Percentiles rank a stretch among this genome's conserved stretches.
Conservation (phyloP, 2,329 filamentous ascomycete species). For the Calonectria crousiana region DNA sequence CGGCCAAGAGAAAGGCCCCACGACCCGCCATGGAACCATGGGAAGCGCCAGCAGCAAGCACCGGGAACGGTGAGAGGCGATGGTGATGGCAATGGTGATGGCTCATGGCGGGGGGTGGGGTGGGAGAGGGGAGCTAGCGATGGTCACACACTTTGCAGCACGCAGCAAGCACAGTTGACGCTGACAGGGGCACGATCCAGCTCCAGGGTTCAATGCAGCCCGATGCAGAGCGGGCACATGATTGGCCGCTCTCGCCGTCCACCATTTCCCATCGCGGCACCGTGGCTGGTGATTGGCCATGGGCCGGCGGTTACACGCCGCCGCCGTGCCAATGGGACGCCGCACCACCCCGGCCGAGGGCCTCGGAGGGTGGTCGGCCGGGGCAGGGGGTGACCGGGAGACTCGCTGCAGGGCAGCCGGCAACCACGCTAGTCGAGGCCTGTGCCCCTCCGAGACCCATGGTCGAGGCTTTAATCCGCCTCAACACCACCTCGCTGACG, state of each 20-base stretch:
- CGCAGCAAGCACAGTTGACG: background rate
- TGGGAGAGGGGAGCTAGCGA: background rate
- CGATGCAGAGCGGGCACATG: background rate
- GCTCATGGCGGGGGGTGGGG: background rate
- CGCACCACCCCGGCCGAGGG: conserved; percentile 37
- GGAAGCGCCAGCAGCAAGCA: background rate
- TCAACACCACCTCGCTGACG: background rate
- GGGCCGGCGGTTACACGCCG: conserved; percentile 54
- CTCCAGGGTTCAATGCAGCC: background rate
- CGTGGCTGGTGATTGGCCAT: conserved; percentile 46
- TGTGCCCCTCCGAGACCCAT: background rate
- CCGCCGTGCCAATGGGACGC: conserved; percentile 49
- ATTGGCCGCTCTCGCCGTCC: conserved; percentile 7
- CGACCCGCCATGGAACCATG: conserved; percentile 1
- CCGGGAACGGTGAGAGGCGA: conserved; percentile 16
- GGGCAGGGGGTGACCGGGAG: conserved; percentile 1
- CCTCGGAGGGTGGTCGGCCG: background rate
- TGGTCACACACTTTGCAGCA: conserved; percentile 17
- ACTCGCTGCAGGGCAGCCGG: background rate
- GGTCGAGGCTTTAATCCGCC: conserved; percentile 4
- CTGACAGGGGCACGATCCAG: conserved; percentile 8
- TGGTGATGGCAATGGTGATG: background rate
- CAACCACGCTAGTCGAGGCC: background rate
- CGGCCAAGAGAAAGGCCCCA: background rate
- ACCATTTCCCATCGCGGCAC: conserved; percentile 25